Evolutionary conservation across 352 stramenopile genomes (phyloP), one percentile per base, ranked within the genome.

Genomic region (Phytophthora hibernalis): DNA sequence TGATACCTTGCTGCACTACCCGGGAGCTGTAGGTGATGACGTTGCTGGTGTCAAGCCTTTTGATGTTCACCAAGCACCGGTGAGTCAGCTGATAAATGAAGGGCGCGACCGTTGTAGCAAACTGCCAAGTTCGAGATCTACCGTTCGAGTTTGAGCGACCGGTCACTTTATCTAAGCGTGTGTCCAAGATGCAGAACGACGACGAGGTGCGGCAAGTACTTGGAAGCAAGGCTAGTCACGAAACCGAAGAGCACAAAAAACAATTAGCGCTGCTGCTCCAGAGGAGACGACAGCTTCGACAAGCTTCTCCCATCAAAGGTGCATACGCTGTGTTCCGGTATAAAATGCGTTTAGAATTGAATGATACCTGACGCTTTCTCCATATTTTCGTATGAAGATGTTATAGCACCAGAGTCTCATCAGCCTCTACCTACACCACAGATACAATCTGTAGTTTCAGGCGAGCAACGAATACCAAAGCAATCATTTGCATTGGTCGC

Each of bases 131-230:
- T 61, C 50, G 28, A 57, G 50, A 18, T 63, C 56, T 38, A 42
- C 62, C 56, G 51, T 56, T 75, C 51, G 44, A 18, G 6, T 10
- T 51, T 49, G 12, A 67, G 37, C 21, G n/a, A 50, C 28, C 38
- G 13, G 28, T 63, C 55, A 26, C 28, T 53, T 47, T 9, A 33
- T 13, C 5, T 33, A 33, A 12, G 12, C n/a, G n/a, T n/a, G n/a
- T n/a, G 10, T 16, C 13, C 24, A 68, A 22, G 22, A 90, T 91
- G 82, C 80, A 91, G 59, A 83, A 79, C 33, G 82, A 91, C 18
- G 30, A 68, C 5, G 22, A 42, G 16, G 52, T 61, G 7, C 51
- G 66, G 9, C 12, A 51, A 24, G 50, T 38, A 12, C 38, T 75
- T n/a, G 50, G 61, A 63, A 21, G 52, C 72, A 54, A 69, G 69